Evolutionary conservation across 2,329 filamentous ascomycete genomes (phyloP).

Genomic region (Spiromastix sp.): DNA sequence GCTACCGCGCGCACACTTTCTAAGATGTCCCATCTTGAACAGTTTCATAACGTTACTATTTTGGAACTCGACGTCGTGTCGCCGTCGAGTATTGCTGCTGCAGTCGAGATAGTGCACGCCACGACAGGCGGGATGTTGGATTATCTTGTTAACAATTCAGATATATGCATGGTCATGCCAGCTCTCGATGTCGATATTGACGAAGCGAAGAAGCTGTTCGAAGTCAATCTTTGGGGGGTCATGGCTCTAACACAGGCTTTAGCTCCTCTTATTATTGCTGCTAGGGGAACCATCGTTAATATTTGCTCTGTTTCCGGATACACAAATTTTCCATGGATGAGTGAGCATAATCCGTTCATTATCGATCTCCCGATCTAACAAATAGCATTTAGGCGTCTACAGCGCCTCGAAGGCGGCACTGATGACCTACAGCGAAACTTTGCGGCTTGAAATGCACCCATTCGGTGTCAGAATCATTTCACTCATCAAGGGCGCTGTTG

Average conservation of each 20-base stretch:
- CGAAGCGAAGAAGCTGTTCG: slow-evolving; percentile 27
- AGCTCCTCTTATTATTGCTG: slow-evolving; percentile 16
- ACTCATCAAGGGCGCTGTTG: slow-evolving; percentile 12
- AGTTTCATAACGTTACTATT: slow-evolving; percentile 17
- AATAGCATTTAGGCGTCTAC: slow-evolving; percentile 9
- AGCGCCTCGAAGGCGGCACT: slow-evolving; percentile 18
- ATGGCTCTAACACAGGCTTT: slow-evolving; percentile 31
- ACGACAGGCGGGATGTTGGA: slow-evolving; percentile 26
- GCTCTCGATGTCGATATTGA: slow-evolving; percentile 26
- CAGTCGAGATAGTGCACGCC: slow-evolving; percentile 14
- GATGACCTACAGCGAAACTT: slow-evolving; percentile 15
- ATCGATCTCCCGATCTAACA: too few species aligned
- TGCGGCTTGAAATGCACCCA: slow-evolving; percentile 20
- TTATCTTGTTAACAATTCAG: slow-evolving; percentile 37
- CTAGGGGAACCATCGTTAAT: slow-evolving; percentile 16
- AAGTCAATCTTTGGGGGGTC: slow-evolving; percentile 33
- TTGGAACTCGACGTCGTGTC: slow-evolving; percentile 24
- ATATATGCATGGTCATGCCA: slow-evolving; percentile 23
- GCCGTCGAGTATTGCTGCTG: slow-evolving; percentile 19
- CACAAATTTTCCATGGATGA: slow-evolving; percentile 5
- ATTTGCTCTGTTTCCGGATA: slow-evolving; percentile 14
- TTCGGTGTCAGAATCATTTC: slow-evolving; percentile 19
- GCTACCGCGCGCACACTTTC: slow-evolving; percentile 21
- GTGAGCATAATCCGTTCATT: slow-evolving; percentile 3
- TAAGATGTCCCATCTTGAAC: slow-evolving; percentile 16